Conservation (phyloP, 305 asterid species). For the Caryopteris hybrid region DNA sequence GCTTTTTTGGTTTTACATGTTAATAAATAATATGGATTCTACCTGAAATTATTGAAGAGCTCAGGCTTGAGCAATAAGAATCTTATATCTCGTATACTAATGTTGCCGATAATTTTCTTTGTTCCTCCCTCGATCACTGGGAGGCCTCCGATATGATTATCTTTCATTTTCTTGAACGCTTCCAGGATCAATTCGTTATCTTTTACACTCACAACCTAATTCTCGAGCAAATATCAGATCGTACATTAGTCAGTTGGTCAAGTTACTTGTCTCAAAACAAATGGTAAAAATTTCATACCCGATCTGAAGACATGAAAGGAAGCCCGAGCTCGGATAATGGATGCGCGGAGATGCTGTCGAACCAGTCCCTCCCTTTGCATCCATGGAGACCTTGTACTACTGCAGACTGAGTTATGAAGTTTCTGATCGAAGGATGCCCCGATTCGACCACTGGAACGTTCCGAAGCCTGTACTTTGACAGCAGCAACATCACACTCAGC, state of each 20-base stretch:
- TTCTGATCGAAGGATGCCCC: conserved; percentile 46
- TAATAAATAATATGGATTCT: neutral
- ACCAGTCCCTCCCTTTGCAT: conserved; percentile 94
- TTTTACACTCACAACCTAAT: conserved; percentile 52
- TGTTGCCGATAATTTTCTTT: conserved; percentile 52
- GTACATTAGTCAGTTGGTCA: neutral
- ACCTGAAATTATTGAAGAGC: conserved; percentile 73
- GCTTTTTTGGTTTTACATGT: too few relatives aligned
- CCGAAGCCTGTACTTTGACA: conserved; percentile 81
- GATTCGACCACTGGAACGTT: conserved; percentile 77
- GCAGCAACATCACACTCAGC: conserved; percentile 62
- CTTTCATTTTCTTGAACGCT: conserved; percentile 88
- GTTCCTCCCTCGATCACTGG: conserved; percentile 61
- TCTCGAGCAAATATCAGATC: neutral
- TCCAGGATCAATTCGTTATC: conserved; percentile 60
- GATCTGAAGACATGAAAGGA: conserved; percentile 69
- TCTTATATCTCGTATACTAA: conserved; percentile 84
- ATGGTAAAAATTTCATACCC: conserved; percentile 29
- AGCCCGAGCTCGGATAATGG: conserved; percentile 71
- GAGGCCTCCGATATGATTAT: conserved; percentile 72
- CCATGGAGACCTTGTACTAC: conserved; percentile 69
- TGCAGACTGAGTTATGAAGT: conserved; percentile 91
- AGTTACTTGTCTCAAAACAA: neutral
- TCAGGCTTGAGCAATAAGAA: conserved; percentile 78
- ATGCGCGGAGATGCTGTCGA: conserved; percentile 58